These are phyloP conservation scores for Paramecium tetraurelia DNA, from an alignment of 73 alveolate genomes.

Conservation along the genomic window DNA sequence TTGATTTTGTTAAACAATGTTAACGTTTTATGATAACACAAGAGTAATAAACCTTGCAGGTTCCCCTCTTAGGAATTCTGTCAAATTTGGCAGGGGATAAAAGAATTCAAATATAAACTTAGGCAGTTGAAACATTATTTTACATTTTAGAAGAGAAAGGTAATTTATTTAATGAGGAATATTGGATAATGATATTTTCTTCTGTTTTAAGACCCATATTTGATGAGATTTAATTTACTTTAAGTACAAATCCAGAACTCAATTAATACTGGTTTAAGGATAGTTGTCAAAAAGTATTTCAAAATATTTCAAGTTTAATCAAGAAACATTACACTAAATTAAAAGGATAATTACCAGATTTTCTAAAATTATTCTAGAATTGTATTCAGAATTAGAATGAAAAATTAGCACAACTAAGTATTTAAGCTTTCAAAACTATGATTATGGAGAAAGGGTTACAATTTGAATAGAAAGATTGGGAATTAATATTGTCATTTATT, in stretches of 20 bases:
- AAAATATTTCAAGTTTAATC: constrained; percentile 45
- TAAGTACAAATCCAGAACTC: neutral
- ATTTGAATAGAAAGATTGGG: constrained; percentile 55
- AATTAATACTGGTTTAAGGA: constrained; percentile 46
- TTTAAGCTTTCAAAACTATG: constrained; percentile 48
- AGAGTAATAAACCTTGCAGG: neutral
- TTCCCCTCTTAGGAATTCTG: constrained; percentile 55
- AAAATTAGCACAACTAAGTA: constrained; percentile 27
- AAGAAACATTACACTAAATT: constrained; percentile 28
- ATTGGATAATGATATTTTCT: constrained; percentile 59
- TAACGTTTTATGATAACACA: neutral
- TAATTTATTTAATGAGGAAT: constrained; percentile 35
- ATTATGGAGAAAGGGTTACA: neutral
- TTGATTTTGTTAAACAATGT: constrained; percentile 45
- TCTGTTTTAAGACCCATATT: constrained; percentile 58
- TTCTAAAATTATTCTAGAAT: constrained; percentile 26
- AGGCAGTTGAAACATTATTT: constrained; percentile 45
- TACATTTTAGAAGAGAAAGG: constrained; percentile 19
- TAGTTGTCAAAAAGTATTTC: constrained; percentile 47
- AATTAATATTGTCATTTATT: constrained; percentile 5
- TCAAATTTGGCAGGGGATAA: constrained; percentile 51
- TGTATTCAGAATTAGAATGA: constrained; percentile 53
- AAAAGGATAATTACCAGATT: constrained; percentile 5
- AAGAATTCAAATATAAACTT: constrained; percentile 30
- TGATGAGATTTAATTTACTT: constrained; percentile 60